A percentile compares a stretch with the other conserved stretches of the same genome.
Evolutionary conservation across 768 basidiomycete species (phyloP).

Genomic region (Russula vinacea): DNA sequence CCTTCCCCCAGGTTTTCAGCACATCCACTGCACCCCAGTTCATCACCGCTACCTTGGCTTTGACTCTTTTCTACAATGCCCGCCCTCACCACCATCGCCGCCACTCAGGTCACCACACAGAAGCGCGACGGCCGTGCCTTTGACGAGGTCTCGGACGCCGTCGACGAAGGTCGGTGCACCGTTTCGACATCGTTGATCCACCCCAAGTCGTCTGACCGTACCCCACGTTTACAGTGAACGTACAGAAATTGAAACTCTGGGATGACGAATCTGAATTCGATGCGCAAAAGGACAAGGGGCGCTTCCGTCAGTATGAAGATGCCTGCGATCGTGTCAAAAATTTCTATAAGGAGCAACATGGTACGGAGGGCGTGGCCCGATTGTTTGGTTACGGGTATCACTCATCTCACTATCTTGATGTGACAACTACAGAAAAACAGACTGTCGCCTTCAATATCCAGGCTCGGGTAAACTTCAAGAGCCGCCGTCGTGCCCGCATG

Average conservation of each 20-base stretch:
- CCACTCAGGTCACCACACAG: background rate
- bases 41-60: background rate
- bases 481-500: constrained; percentile 67
- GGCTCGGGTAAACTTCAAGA: constrained; percentile 71
- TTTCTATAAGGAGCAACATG: constrained; percentile 78
- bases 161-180: constrained; percentile 45
- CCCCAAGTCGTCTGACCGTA: constrained; percentile 14
- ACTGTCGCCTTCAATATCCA: constrained; percentile 82
- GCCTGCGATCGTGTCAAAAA: constrained; percentile 76
- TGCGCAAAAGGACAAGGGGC: constrained; percentile 58
- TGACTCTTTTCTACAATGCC: constrained; percentile 16
- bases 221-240: constrained; percentile 53
- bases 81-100: constrained; percentile 12
- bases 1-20: constrained; percentile 5
- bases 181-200: constrained; percentile 2
- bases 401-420: constrained; percentile 9
- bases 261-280: constrained; percentile 58
- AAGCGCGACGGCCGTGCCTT: constrained; percentile 37
- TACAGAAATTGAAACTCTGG: constrained; percentile 58
- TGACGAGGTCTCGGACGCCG: constrained; percentile 47
- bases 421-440: constrained; percentile 64
- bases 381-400: constrained; percentile 4
- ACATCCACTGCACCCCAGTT: constrained; percentile 12
- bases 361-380: constrained; percentile 39
- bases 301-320: constrained; percentile 69